phyloP scores from a whole-genome alignment of 768 basidiomycete species.

The Clavaria fumosa region DNA sequence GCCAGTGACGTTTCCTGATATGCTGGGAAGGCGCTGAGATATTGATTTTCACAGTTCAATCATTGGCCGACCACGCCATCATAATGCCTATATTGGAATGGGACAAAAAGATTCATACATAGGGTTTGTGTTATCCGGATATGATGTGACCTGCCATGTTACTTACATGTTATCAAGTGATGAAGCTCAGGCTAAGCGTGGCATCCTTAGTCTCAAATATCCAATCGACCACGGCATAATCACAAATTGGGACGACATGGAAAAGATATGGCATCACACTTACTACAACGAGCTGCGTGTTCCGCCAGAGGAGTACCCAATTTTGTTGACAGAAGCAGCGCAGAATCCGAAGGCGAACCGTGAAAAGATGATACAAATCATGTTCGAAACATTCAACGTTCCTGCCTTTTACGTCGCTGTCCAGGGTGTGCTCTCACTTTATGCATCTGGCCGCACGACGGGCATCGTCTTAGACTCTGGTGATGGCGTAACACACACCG shows the following conservation, averaged over 20 bases:
- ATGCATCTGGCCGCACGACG: constrained; percentile 91
- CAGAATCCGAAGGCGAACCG: constrained; percentile 88
- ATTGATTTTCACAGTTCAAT: constrained; percentile 44
- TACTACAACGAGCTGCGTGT: constrained; percentile 95
- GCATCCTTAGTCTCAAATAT: constrained; percentile 87
- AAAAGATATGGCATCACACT: constrained; percentile 97
- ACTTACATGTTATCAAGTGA: constrained; percentile 34
- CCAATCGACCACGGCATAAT: constrained; percentile 91
- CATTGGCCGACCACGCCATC: constrained; percentile 88
- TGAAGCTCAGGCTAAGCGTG: constrained; percentile 88
- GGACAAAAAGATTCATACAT: constrained; percentile 94
- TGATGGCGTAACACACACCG: constrained; percentile 92
- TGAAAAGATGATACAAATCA: constrained; percentile 93
- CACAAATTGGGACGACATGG: constrained; percentile 99
- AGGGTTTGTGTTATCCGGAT: constrained; percentile 37
- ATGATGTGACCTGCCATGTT: constrained; percentile 2
- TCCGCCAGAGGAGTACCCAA: constrained; percentile 85
- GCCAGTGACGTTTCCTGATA: constrained; percentile 19
- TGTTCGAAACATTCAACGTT: constrained; percentile 92
- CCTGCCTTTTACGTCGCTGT: constrained; percentile 88
- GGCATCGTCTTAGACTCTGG: constrained; percentile 93
- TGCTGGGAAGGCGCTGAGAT: background rate
- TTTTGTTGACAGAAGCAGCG: constrained; percentile 82
- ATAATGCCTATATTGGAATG: constrained; percentile 96
- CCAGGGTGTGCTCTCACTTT: constrained; percentile 82